phyloP scores from a whole-genome alignment of 2,329 filamentous ascomycete genomes.

The Chrysoporthe austroafricana region DNA sequence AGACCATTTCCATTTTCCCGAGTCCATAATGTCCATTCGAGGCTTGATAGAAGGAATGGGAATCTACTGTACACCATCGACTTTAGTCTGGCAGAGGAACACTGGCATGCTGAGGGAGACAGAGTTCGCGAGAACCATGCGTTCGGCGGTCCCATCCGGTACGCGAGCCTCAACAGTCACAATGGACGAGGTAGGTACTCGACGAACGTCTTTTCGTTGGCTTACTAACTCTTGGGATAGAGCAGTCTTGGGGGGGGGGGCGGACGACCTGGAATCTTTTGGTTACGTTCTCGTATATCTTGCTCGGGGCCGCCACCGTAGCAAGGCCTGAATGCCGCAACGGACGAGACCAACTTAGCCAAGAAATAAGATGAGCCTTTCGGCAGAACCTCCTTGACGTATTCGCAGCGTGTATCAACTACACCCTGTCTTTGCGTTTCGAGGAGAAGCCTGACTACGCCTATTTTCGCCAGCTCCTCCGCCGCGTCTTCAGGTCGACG shows the following conservation, averaged over 20 bases:
- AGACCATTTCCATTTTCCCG: conserved; percentile 81
- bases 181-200: not conserved
- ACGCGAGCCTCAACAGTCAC: not conserved
- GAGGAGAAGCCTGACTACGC: not conserved
- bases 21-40: conserved; percentile 99
- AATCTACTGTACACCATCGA: conserved; percentile 99
- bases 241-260: conserved; percentile 60
- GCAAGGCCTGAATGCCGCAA: conserved; percentile 64
- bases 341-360: conserved; percentile 49
- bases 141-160: not conserved
- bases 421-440: conserved; percentile 72
- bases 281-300: not conserved
- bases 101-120: not conserved
- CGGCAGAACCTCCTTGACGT: conserved; percentile 97
- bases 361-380: conserved; percentile 67
- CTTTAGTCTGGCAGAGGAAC: conserved; percentile 92
- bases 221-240: conserved; percentile 44
- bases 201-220: not conserved
- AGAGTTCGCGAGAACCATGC: not conserved
- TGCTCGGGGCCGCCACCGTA: conserved; percentile 41
- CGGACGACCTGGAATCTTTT: conserved; percentile 6
- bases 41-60: conserved; percentile 98
- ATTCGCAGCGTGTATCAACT: conserved; percentile 99
- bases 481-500: not conserved
- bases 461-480: not conserved